These are phyloP conservation scores for Ogataea paradorogensis DNA, from an alignment of 805 yeast genomes.

Conservation along the genomic window DNA sequence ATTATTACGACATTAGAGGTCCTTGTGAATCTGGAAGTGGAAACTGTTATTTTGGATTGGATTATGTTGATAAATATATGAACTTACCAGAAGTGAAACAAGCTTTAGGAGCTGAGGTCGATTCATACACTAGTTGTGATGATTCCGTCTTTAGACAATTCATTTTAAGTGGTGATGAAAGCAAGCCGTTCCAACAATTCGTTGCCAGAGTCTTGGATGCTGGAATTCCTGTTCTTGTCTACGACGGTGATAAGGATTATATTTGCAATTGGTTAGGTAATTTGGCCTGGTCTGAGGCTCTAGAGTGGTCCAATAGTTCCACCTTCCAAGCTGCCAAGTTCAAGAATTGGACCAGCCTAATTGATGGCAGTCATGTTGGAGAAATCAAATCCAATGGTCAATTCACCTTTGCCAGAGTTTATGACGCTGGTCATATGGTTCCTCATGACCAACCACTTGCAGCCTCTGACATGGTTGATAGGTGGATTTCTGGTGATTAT, in stretches of 20 bases:
- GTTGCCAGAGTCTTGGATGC: conserved; percentile 70
- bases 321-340: conserved; percentile 20
- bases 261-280: conserved; percentile 98
- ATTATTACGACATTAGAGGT: conserved; percentile 85
- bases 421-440: conserved; percentile 95
- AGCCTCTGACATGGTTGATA: conserved; percentile 76
- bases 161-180: conserved; percentile 85
- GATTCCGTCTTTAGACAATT: conserved; percentile 77
- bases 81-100: conserved; percentile 72
- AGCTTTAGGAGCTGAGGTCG: conserved; percentile 90
- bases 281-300: conserved; percentile 74
- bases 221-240: conserved; percentile 77
- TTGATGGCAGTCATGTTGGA: conserved; percentile 34
- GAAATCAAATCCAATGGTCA: conserved; percentile 47
- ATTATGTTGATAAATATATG: conserved; percentile 73
- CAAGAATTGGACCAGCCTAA: conserved; percentile 28
- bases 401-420: conserved; percentile 80
- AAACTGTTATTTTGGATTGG: conserved; percentile 78
- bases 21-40: conserved; percentile 63
- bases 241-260: conserved; percentile 95
- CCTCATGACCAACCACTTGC: conserved; percentile 84
- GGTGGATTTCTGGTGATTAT: conserved; percentile 77
- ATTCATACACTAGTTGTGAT: conserved; percentile 70
- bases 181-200: conserved; percentile 80
- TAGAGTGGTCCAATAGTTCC: conserved; percentile 42